Evolutionary conservation across 2,329 filamentous ascomycete genomes (phyloP), one percentile per base, ranked within the genome.

Genomic region (Myrmaecium sp.): DNA sequence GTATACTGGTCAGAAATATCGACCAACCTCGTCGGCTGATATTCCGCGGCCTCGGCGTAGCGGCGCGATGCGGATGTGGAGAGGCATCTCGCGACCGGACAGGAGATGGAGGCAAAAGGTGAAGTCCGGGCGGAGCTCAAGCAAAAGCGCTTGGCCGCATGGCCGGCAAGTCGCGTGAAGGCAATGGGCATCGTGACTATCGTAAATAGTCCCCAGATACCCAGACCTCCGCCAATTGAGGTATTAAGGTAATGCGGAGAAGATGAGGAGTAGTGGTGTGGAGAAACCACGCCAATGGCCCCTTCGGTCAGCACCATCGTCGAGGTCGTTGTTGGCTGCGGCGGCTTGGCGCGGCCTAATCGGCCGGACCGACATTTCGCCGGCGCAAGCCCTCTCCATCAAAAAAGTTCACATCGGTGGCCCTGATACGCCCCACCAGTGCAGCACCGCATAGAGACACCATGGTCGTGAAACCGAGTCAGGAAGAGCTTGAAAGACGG

Each of bases 81-180:
- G 46, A 84, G 69, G 40, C 66, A 60, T 39, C 77, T 66, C 41
- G 60, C 55, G 53, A 58, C 49, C 42, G 56, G 49, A 40, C 52
- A 41, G 36, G 46, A 41, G 36, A 51, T 46, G 49, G 36, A 42
- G 46, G 41, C 42, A 38, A 36, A 42, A 42, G 42, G 38, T 49
- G 47, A 41, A 49, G 39, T 50, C 45, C 44, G 36, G 50, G 57
- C 60, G 47, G 63, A 58, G 50, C 60, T 62, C 40, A 71, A 55
- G 49, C 64, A 72, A 42, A 77, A 58, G 43, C 74, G 71, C 58
- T 69, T 74, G 55, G 73, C 73, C 53, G 69, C 64, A 55, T 64
- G 68, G 64, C 71, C 66, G 54, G 74, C 74, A 49, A 83, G 64
- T 55, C 78, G 72, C 57, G 70, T 70, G 49, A 83, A 60, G 43